Conservation (phyloP, 2,329 filamentous ascomycete genomes). For the Penicillium sp. region DNA sequence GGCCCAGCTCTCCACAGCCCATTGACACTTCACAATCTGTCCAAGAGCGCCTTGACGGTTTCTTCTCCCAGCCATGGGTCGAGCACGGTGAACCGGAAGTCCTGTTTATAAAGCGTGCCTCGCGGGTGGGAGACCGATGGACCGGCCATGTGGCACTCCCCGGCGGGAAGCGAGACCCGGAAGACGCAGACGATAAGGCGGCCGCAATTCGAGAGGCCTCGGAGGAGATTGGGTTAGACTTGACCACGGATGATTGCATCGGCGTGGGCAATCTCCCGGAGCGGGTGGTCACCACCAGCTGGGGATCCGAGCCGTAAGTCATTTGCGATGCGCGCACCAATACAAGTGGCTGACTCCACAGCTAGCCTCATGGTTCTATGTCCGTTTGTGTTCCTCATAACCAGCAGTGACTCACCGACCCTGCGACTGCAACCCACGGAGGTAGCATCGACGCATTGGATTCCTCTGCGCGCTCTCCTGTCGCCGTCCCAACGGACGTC, state of each 20-base stretch:
- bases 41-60: conserved; percentile 53
- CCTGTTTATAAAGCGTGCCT: conserved; percentile 71
- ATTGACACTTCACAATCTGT: conserved; percentile 26
- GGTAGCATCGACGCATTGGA: conserved; percentile 70
- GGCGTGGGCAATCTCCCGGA: conserved; percentile 66
- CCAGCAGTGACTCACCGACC: conserved; percentile 56
- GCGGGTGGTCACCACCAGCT: conserved; percentile 65
- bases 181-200: conserved; percentile 63
- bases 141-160: conserved; percentile 69
- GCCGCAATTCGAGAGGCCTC: conserved; percentile 65
- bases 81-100: conserved; percentile 66
- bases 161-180: conserved; percentile 66
- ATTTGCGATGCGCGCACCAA: not conserved
- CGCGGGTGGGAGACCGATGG: conserved; percentile 67
- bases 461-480: conserved; percentile 64
- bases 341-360: conserved; percentile 16
- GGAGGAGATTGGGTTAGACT: conserved; percentile 68
- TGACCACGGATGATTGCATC: conserved; percentile 51
- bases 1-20: conserved; percentile 41
- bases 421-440: conserved; percentile 68
- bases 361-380: conserved; percentile 67
- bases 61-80: conserved; percentile 68
- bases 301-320: conserved; percentile 62
- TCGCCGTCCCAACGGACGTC: conserved; percentile 60
- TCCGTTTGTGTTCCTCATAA: conserved; percentile 67